Conservation (phyloP, 1,139 yeast genomes). For the Geotrichum aggregatum region DNA sequence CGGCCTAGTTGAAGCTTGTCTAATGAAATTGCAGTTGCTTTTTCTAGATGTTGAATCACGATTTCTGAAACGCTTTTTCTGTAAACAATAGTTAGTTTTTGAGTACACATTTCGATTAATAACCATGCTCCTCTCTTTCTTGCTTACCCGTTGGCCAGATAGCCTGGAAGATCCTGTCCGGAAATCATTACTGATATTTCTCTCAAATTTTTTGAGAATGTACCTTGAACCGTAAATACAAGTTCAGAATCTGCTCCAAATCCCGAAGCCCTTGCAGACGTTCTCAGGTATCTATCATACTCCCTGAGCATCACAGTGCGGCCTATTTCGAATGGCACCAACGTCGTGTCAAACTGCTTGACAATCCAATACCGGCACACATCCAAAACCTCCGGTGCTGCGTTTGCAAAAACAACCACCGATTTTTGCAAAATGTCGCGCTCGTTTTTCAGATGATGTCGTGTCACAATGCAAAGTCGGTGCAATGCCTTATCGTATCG, state of each 20-base stretch:
- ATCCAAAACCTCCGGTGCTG: slow-evolving; percentile 15
- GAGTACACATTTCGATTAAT: background rate
- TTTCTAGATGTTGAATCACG: slow-evolving; percentile 5
- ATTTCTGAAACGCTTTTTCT: slow-evolving; percentile 2
- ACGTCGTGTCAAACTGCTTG: slow-evolving; percentile 8
- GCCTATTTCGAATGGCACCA: background rate
- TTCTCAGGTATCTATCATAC: slow-evolving; percentile 7
- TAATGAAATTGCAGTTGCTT: slow-evolving; percentile 6
- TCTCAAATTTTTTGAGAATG: slow-evolving; percentile 9
- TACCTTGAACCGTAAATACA: slow-evolving; percentile 5
- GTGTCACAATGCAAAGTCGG: slow-evolving; percentile 11
- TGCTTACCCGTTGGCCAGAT: slow-evolving; percentile 5
- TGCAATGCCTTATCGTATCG: slow-evolving; percentile 8
- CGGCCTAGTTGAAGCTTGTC: slow-evolving; percentile 7
- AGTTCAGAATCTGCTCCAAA: slow-evolving; percentile 15
- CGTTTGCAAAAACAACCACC: slow-evolving; percentile 4
- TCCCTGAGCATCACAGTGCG: background rate
- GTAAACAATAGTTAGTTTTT: background rate
- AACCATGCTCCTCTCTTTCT: background rate
- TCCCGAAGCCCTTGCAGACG: background rate
- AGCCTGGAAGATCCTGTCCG: slow-evolving; percentile 10
- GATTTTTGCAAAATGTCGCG: background rate
- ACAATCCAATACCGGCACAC: slow-evolving; percentile 11
- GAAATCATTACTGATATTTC: slow-evolving; percentile 8
- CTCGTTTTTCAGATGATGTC: slow-evolving; percentile 3